These are phyloP conservation scores for Teunomyces kruisii DNA, from an alignment of 805 yeast species.

Conservation along the genomic window DNA sequence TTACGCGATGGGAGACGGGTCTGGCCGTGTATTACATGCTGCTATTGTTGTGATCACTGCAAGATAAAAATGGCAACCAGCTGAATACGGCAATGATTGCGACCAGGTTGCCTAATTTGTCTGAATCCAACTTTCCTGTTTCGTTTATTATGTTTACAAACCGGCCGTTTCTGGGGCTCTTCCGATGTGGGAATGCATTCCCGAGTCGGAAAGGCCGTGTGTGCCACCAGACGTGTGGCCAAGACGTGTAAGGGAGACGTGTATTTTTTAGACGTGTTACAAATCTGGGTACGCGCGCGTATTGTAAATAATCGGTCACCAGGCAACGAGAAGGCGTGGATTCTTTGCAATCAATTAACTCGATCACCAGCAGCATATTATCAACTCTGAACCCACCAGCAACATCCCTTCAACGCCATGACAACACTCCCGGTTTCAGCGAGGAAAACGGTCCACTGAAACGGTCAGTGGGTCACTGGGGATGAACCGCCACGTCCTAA, in stretches of 20 bases:
- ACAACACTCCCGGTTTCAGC: not conserved
- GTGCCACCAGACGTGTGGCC: slow-evolving; percentile 1
- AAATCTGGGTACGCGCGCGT: not conserved
- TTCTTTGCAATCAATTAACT: not conserved
- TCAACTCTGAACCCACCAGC: not conserved
- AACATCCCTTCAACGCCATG: not conserved
- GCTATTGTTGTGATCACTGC: not conserved
- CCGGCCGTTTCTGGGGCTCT: not conserved
- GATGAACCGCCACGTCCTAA: not conserved
- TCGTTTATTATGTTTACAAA: not conserved
- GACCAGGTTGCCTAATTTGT: not conserved
- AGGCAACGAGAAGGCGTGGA: not conserved
- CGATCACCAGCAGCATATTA: not conserved
- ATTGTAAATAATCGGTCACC: not conserved
- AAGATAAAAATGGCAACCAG: not conserved
- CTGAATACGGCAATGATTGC: not conserved
- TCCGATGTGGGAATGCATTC: not conserved
- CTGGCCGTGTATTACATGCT: not conserved
- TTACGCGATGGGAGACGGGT: not conserved
- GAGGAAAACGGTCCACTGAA: not conserved
- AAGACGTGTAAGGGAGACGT: slow-evolving; percentile 3
- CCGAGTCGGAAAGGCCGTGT: slow-evolving; percentile 3
- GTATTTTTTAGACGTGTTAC: slow-evolving; percentile 4
- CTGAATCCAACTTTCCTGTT: not conserved
- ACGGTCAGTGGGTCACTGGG: not conserved